Conservation (phyloP, 768 basidiomycete genomes). For the Porphyrellus cyaneotinctus region DNA sequence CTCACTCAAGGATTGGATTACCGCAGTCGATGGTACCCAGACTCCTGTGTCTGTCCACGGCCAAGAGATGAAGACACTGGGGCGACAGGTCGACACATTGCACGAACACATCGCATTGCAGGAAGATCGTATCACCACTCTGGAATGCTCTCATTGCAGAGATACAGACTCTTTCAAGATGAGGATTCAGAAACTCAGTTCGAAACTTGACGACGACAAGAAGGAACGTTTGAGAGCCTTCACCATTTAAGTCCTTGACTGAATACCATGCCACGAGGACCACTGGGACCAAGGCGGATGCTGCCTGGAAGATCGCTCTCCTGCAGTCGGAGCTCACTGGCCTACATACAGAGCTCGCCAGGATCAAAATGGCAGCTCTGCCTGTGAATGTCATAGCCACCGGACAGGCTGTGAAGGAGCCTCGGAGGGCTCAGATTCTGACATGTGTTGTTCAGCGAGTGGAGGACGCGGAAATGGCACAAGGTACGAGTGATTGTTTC, state of each 20-base stretch:
- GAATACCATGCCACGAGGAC: conserved; percentile 11
- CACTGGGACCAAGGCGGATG: conserved; percentile 14
- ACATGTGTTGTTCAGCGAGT: neutral
- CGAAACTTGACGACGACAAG: neutral
- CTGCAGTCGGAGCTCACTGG: conserved; percentile 13
- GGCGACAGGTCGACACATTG: conserved; percentile 9
- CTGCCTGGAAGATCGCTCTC: conserved; percentile 17
- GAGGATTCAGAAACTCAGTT: conserved; percentile 12
- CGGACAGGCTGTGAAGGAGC: conserved; percentile 7
- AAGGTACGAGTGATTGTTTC: conserved; percentile 5
- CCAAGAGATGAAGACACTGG: conserved; percentile 1
- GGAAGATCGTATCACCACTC: conserved; percentile 6
- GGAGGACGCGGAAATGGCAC: neutral
- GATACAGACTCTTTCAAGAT: conserved; percentile 1
- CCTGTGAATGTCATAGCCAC: neutral
- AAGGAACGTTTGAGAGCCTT: conserved; percentile 8
- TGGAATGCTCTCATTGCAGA: conserved; percentile 9
- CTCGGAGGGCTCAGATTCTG: neutral
- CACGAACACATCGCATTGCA: conserved; percentile 10
- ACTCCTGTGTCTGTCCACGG: neutral
- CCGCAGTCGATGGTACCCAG: conserved; percentile 8
- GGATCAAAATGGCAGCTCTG: conserved; percentile 1
- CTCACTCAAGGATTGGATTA: conserved; percentile 17
- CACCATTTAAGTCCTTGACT: neutral
- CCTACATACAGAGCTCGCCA: conserved; percentile 9